Evolutionary conservation across 345 rosid genomes (phyloP).

Genomic region (Eucalyptus cloeziana): DNA sequence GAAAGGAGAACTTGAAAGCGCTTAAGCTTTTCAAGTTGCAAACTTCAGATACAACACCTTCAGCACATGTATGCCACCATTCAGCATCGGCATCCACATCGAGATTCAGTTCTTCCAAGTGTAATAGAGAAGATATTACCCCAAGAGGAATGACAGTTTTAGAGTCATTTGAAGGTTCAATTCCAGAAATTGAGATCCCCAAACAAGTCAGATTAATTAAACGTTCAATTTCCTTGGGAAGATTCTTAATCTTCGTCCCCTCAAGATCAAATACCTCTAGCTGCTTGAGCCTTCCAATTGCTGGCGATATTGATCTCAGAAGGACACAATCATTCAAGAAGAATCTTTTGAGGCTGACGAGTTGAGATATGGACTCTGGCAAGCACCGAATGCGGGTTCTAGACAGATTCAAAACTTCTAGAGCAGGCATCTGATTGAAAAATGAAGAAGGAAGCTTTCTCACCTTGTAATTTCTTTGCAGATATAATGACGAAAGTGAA

Average conservation of each 20-base stretch:
- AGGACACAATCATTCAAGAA: not conserved
- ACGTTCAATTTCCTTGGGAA: slow-evolving; percentile 2
- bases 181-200: not conserved
- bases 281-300: slow-evolving; percentile 4
- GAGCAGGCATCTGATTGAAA: slow-evolving; percentile 4
- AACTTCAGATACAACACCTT: not conserved
- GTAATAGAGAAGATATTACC: not conserved
- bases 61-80: not conserved
- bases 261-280: slow-evolving; percentile 20
- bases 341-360: slow-evolving; percentile 1
- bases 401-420: slow-evolving; percentile 10
- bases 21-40: not conserved
- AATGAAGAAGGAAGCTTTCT: slow-evolving; percentile 2
- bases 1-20: not conserved
- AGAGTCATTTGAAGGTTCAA: not conserved
- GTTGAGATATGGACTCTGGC: slow-evolving; percentile 10
- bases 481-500: not conserved
- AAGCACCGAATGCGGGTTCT: slow-evolving; percentile 11
- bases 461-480: slow-evolving; percentile 4
- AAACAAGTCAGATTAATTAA: not conserved
- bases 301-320: slow-evolving; percentile 1
- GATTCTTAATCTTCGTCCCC: slow-evolving; percentile 6
- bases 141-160: not conserved
- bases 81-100: not conserved
- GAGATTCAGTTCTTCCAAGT: not conserved